Evolutionary conservation across 345 rosid genomes (phyloP).

Genomic region (Rubroshorea leprosula): DNA sequence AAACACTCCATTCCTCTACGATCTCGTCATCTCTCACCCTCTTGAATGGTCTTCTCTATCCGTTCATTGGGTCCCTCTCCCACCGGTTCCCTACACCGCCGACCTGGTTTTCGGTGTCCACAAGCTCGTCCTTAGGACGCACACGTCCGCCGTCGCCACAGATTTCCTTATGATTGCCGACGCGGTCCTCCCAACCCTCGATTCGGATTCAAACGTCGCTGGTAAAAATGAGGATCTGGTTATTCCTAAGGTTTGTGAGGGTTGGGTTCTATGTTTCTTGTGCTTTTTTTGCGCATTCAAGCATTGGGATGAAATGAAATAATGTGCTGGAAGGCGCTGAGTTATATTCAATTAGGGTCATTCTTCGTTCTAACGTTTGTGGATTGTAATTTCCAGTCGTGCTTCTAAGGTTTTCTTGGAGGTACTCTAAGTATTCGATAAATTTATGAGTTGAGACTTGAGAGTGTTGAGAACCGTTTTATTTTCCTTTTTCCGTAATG

Average conservation of each 20-base stretch:
- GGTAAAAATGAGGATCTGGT: slow-evolving; percentile 34
- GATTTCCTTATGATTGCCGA: slow-evolving; percentile 83
- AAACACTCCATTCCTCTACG: slow-evolving; percentile 89
- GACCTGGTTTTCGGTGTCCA: slow-evolving; percentile 58
- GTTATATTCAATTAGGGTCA: not conserved
- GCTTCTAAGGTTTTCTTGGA: too few relatives aligned
- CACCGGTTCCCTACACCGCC: slow-evolving; percentile 37
- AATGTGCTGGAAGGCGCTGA: not conserved
- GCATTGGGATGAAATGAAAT: slow-evolving; percentile 31
- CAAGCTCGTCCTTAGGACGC: slow-evolving; percentile 75
- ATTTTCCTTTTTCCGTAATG: not conserved
- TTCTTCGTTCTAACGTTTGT: too few relatives aligned
- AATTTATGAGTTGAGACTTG: slow-evolving; percentile 17
- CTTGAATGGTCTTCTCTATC: slow-evolving; percentile 98
- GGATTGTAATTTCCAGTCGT: not conserved
- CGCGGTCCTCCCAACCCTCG: slow-evolving; percentile 50
- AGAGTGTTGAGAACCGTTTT: not conserved
- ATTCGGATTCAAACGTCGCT: slow-evolving; percentile 32
- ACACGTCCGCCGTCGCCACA: slow-evolving; percentile 65
- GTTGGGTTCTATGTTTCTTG: not conserved
- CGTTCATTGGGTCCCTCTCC: slow-evolving; percentile 78
- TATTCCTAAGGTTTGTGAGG: slow-evolving; percentile 47
- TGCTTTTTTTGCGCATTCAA: slow-evolving; percentile 16
- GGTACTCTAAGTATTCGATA: slow-evolving; percentile 20
- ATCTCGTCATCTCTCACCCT: slow-evolving; percentile 76